Base-by-base conservation (phyloP, 1,284 basidiomycete genomes). In the Pulchroboletus neoregius region DNA sequence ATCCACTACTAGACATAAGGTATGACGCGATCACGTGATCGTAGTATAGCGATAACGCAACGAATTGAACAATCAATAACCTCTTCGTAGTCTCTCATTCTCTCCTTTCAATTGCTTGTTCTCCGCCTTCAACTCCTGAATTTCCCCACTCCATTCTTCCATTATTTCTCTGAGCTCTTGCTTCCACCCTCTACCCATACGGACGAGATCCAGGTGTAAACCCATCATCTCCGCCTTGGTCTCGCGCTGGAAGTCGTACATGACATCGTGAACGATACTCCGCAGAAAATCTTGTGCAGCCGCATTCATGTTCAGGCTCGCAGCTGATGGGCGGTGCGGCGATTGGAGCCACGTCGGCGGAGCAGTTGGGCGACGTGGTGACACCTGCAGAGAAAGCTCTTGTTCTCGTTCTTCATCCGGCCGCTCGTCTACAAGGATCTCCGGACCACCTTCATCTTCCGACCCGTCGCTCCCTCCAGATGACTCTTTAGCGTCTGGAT, bases 171-270 rank as follows among this genome's bases (percentile, higher is more conserved):
- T 70, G 62, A 87, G 68, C 62, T 87, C 85, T 38, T 60, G 59
- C 52, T 71, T 66, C 74, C 72, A 76, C 18, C 75, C 74, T 28
- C 80, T 68, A 2, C 83, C 82, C 78, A 87, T 81, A 45, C 76
- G 70, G 24, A 88, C 69, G 46, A 88, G 58, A 58, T 88, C 85
- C 52, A 88, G 58, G 62, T 88, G 86, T 49, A 88, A 62, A 5
- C 82, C 82, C 58, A 76, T 73, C 74, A 87, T 78, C 68, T 86
- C 81, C 23, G 75, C 69, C 56, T 75, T 75, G 24, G 78, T 79
- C 63, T 87, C 83, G 52, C 73, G 71, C 57, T 81, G 80, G 58
- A 79, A 84, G 55, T 87, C 85, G 52, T 74, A 77, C 77, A 87
- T 78, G 46, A 79, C 81, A 49, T 87, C 84, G 37, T 74, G 72